Evolutionary conservation across 2,329 filamentous ascomycete genomes (phyloP).

Genomic region (Ophiostoma sp.): DNA sequence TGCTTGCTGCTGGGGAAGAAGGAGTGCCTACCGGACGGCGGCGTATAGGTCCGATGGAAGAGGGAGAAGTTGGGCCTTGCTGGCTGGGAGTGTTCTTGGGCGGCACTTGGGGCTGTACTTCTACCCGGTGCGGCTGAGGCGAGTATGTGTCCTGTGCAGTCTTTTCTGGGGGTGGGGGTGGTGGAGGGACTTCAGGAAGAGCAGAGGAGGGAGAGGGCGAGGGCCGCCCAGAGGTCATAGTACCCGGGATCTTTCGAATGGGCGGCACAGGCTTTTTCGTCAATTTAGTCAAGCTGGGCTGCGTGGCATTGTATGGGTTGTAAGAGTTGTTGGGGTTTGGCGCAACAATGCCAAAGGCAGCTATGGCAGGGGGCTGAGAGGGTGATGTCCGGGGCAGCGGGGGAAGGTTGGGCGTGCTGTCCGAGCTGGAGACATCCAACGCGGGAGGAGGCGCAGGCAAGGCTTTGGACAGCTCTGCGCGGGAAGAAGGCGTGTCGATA

Average conservation of each 20-base stretch:
- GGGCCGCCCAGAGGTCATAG: conserved; percentile 15
- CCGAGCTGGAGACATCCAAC: conserved; percentile 3
- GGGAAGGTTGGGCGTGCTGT: conserved; percentile 14
- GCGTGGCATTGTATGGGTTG: not conserved
- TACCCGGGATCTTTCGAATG: conserved; percentile 18
- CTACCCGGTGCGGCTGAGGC: not conserved
- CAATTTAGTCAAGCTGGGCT: not conserved
- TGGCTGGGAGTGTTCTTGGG: not conserved
- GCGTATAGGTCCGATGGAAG: not conserved
- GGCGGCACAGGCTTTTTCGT: conserved; percentile 14
- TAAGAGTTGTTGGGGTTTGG: conserved; percentile 9
- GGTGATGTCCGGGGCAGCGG: conserved; percentile 17
- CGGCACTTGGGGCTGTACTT: not conserved
- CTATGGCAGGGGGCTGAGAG: not conserved
- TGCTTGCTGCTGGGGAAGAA: not conserved
- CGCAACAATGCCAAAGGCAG: not conserved
- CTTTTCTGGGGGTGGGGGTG: conserved; percentile 9
- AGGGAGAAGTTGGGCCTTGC: not conserved
- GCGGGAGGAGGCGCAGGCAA: conserved; percentile 44
- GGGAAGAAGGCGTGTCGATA: conserved; percentile 33
- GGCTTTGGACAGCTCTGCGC: conserved; percentile 55
- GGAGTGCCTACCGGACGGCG: not conserved
- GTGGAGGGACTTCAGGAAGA: conserved; percentile 16
- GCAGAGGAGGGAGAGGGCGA: conserved; percentile 1
- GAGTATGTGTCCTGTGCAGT: not conserved